Percentiles rank a stretch among this genome's conserved stretches.
phyloP scores from a whole-genome alignment of 805 yeast species.

The Cyberlindnera americana region DNA sequence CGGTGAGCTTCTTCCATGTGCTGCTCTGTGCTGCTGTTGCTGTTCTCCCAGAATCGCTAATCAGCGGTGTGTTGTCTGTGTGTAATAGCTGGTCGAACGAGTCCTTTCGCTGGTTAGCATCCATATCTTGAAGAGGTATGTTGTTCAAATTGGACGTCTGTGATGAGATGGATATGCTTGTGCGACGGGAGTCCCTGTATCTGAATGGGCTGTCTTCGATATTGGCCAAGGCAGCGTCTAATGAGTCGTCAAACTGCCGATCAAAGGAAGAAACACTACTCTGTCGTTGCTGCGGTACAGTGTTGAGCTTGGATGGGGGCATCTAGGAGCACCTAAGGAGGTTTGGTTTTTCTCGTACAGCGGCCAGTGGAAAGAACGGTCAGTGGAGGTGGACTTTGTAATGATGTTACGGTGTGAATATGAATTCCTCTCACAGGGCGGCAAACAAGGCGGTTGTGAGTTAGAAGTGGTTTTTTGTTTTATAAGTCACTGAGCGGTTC shows the following conservation, averaged over 20 bases:
- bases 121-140: slow-evolving; percentile 32
- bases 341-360: no score
- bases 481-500: no score
- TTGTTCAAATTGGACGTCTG: slow-evolving; percentile 32
- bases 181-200: slow-evolving; percentile 20
- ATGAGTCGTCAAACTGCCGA: slow-evolving; percentile 57
- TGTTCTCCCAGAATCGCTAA: slow-evolving; percentile 3
- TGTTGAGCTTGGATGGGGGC: slow-evolving; percentile 19
- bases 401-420: no score
- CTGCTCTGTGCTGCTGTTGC: neutral
- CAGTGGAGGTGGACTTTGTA: no score
- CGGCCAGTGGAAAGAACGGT: neutral
- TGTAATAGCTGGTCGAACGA: slow-evolving; percentile 25
- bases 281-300: slow-evolving; percentile 22
- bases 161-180: slow-evolving; percentile 26
- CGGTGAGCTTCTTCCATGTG: slow-evolving; percentile 18
- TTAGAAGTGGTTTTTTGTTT: no score
- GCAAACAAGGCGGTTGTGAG: no score
- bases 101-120: slow-evolving; percentile 21
- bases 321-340: slow-evolving; percentile 7
- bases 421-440: no score
- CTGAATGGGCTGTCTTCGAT: slow-evolving; percentile 39
- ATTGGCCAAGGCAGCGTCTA: slow-evolving; percentile 61
- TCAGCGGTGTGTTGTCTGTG: slow-evolving; percentile 20
- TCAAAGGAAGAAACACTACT: slow-evolving; percentile 48